Base-by-base conservation (phyloP, 441 rosid genomes). In the Melianthus villosus region DNA sequence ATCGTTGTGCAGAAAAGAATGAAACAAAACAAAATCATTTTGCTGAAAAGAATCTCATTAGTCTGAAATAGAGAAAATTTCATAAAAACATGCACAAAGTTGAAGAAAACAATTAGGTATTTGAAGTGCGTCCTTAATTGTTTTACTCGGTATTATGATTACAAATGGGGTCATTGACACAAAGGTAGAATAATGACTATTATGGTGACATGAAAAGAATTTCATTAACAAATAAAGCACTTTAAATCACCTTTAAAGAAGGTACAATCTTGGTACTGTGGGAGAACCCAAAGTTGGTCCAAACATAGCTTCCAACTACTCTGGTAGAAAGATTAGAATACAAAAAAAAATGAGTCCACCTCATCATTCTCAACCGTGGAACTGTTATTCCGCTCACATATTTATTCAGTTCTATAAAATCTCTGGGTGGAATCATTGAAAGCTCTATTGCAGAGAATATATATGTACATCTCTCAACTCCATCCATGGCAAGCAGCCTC, bases 401-500 rank as follows among this genome's bases (percentile, higher is more conserved):
- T 14, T 53, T 62, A 46, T 44, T 59, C 63, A 44, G 35, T 48
- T 35, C 32, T 44, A 23, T 4, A 23, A 7, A 59, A 41, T 19
- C 57, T 58, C 22, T 44, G 16, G 2, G 30, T 28, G 28, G 51
- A 59, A 57, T 43, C 46, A 44, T 25, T 44, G 4, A 40, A 54
- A 32, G 40, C 46, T 50, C 66, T 50, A 51, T 66, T 50, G 44
- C 86, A 77, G 38, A 89, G 93, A 56, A n/a, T n/a, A 84, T 73
- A 54, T 64, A 69, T 53, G 86, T 57, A 60, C 94, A 89, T 54
- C 54, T 72, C 69, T 77, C 86, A 46, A 89, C 81, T 45, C 94
- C 96, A 68, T 77, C 68, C 59, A 89, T 65, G n/a, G n/a, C n/a
- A n/a, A 44, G 96, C 89, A 65, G 94, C 98, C 62, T 81, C 96